Percentiles rank a stretch among this genome's conserved stretches.
These are phyloP conservation scores for Senna siamea DNA, from an alignment of 306 rosid species.

Conservation along the genomic window DNA sequence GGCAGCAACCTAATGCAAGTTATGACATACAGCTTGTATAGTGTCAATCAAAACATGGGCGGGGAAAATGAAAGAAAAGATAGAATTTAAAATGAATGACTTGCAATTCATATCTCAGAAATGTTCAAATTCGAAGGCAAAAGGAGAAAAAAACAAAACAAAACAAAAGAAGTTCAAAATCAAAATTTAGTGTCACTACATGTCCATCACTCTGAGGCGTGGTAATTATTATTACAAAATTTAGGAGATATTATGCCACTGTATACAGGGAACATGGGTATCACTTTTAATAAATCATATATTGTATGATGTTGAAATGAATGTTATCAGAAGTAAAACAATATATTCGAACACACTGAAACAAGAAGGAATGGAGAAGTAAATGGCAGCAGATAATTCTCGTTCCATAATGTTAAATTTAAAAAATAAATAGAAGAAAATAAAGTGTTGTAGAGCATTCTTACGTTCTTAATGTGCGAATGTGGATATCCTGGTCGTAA, in stretches of 20 bases:
- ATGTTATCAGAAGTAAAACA: conserved; percentile 18
- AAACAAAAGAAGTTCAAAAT: conserved; percentile 1
- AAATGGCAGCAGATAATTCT: not conserved
- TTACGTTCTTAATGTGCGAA: conserved; percentile 79
- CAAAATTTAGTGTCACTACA: not conserved
- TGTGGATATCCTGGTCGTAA: conserved; percentile 89
- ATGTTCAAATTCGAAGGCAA: too few species aligned
- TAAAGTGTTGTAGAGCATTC: conserved; percentile 33
- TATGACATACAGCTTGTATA: not conserved
- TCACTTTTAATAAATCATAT: not conserved
- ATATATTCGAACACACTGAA: conserved; percentile 27
- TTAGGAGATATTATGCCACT: not conserved
- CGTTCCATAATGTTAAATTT: conserved; percentile 8
- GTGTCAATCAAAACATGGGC: not conserved
- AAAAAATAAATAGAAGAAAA: not conserved
- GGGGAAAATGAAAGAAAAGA: not conserved
- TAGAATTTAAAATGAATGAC: not conserved
- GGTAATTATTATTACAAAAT: too few species aligned
- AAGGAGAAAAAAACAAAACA: too few species aligned
- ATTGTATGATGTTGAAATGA: conserved; percentile 20
- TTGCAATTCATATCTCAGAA: not conserved
- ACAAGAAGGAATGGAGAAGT: conserved; percentile 22
- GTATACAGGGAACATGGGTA: not conserved
- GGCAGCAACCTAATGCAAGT: not conserved
- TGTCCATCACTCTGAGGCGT: not conserved